Conservation (phyloP, 2,329 filamentous ascomycete genomes). For the Ophiocordyceps camponoti-leonardi region DNA sequence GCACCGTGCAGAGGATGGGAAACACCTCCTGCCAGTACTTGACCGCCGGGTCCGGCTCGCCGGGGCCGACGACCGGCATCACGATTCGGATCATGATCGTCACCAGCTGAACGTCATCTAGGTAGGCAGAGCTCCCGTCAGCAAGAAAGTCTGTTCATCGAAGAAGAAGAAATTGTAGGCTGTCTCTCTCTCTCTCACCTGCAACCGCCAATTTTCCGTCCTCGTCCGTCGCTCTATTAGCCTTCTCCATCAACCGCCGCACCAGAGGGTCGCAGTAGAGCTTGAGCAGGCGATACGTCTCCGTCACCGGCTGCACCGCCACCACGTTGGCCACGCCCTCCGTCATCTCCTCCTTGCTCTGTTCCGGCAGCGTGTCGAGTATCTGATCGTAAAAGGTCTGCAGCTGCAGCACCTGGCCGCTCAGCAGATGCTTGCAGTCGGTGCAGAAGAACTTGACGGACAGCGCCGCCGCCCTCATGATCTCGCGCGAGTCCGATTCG, state of each 20-base stretch:
- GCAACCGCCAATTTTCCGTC: constrained; percentile 74
- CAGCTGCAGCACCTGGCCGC: constrained; percentile 67
- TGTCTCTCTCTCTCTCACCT: no score
- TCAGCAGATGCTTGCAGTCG: constrained; percentile 77
- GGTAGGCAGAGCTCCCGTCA: not conserved
- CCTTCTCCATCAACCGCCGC: constrained; percentile 67
- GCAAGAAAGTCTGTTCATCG: not conserved
- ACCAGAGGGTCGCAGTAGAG: constrained; percentile 87
- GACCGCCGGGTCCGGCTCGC: constrained; percentile 72
- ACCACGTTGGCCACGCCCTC: constrained; percentile 90
- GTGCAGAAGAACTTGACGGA: constrained; percentile 95
- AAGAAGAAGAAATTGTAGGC: not conserved
- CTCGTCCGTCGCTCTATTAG: constrained; percentile 69
- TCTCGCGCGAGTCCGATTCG: constrained; percentile 72
- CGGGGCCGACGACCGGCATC: constrained; percentile 55
- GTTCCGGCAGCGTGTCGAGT: constrained; percentile 65
- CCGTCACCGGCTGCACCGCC: constrained; percentile 62
- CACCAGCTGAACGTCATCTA: constrained; percentile 79
- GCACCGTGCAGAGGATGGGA: constrained; percentile 67
- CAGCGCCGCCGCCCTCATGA: constrained; percentile 78
- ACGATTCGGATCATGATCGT: constrained; percentile 74
- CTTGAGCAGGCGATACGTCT: constrained; percentile 74
- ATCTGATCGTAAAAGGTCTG: constrained; percentile 88
- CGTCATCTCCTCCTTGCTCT: constrained; percentile 89
- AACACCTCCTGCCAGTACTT: constrained; percentile 95